Percentiles rank a stretch among this genome's conserved stretches.
Conservation (phyloP, 352 stramenopile genomes). For the Globisporangium sylvaticum region DNA sequence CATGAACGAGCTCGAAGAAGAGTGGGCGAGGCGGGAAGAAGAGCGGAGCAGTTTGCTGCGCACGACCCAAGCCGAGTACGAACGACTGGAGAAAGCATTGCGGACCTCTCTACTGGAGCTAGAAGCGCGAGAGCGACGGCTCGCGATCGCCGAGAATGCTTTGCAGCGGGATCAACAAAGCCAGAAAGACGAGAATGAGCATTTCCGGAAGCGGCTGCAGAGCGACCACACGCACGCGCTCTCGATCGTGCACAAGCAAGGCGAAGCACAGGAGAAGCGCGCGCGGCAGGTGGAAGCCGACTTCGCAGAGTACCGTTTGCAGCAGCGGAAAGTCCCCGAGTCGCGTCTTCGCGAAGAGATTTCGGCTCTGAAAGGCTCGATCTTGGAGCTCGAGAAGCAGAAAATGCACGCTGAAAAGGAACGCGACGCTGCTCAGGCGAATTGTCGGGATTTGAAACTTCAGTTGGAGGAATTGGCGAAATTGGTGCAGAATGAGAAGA, state of each 20-base stretch:
- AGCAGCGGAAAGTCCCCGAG: constrained; percentile 75
- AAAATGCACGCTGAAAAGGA: constrained; percentile 38
- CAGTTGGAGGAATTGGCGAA: constrained; percentile 61
- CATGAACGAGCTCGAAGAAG: constrained; percentile 75
- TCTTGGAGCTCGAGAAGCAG: constrained; percentile 62
- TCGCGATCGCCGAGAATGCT: constrained; percentile 43
- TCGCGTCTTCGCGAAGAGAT: constrained; percentile 71
- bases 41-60: constrained; percentile 55
- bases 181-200: constrained; percentile 54
- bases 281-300: constrained; percentile 57
- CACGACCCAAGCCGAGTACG: constrained; percentile 58
- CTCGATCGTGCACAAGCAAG: constrained; percentile 52
- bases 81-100: constrained; percentile 59
- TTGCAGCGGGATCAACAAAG: constrained; percentile 53
- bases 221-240: constrained; percentile 58
- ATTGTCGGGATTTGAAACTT: constrained; percentile 32
- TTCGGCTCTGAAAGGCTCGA: constrained; percentile 40
- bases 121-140: constrained; percentile 55
- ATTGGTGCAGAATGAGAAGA: constrained; percentile 58
- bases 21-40: constrained; percentile 76
- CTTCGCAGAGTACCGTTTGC: constrained; percentile 62
- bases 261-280: constrained; percentile 45
- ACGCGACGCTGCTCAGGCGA: constrained; percentile 33
- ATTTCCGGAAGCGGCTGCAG: constrained; percentile 48
- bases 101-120: constrained; percentile 51